Conservation (phyloP, 2,329 filamentous ascomycete genomes). For the Ilyonectria robusta region DNA sequence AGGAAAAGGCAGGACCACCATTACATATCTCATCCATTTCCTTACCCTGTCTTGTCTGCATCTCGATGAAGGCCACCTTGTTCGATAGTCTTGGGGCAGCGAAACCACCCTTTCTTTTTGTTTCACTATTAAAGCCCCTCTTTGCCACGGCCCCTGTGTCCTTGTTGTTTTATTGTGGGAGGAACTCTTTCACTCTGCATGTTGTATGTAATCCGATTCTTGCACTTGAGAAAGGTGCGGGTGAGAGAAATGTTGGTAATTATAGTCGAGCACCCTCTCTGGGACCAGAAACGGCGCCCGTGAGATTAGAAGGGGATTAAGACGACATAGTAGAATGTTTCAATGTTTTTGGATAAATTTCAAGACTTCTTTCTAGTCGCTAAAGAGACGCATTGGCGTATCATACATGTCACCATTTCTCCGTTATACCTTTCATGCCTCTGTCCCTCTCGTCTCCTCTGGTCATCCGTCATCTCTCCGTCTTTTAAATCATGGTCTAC, state of each 20-base stretch:
- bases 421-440: neutral
- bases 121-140: conserved; percentile 20
- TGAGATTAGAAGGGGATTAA: neutral
- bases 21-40: conserved; percentile 38
- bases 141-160: conserved; percentile 30
- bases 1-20: conserved; percentile 26
- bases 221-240: conserved; percentile 10
- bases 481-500: conserved; percentile 55
- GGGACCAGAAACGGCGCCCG: neutral
- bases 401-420: conserved; percentile 19
- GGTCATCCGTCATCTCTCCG: neutral
- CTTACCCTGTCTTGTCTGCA: conserved; percentile 35
- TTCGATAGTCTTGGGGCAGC: conserved; percentile 45
- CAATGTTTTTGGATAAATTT: neutral
- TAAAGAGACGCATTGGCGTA: conserved; percentile 23
- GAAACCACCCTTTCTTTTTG: conserved; percentile 32
- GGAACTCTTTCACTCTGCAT: conserved; percentile 10
- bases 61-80: conserved; percentile 36
- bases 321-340: conserved; percentile 15
- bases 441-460: neutral
- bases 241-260: conserved; percentile 20
- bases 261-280: conserved; percentile 7
- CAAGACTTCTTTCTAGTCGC: conserved; percentile 19
- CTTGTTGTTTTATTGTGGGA: conserved; percentile 23
- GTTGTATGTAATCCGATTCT: conserved; percentile 27